Evolutionary conservation across 495 filamentous ascomycete genomes (phyloP).

Genomic region (Neurospora hispaniola): DNA sequence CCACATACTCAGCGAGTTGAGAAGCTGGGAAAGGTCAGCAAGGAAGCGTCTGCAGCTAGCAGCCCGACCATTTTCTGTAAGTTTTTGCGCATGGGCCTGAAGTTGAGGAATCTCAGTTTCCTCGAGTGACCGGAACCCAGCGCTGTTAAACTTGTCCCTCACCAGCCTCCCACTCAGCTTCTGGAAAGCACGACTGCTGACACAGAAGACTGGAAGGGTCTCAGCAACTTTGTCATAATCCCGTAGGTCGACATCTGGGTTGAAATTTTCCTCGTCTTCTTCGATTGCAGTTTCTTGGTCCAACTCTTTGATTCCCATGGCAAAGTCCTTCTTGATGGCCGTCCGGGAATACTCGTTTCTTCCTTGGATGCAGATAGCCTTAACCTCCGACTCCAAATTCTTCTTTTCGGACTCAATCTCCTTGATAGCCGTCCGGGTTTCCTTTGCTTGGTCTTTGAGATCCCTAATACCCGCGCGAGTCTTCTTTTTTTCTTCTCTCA

Average conservation of each 20-base stretch:
- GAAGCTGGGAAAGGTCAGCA: conserved; percentile 40
- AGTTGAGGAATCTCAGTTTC: conserved; percentile 48
- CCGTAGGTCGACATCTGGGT: conserved; percentile 39
- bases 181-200: conserved; percentile 50
- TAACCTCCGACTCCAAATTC: conserved; percentile 19
- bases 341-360: conserved; percentile 47
- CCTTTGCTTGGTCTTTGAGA: conserved; percentile 2
- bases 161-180: conserved; percentile 45
- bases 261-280: conserved; percentile 20
- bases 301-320: conserved; percentile 43
- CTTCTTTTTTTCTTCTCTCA: conserved; percentile 21
- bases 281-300: conserved; percentile 23
- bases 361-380: conserved; percentile 43
- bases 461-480: conserved; percentile 3
- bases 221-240: conserved; percentile 51
- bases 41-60: conserved; percentile 26
- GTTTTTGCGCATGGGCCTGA: conserved; percentile 47
- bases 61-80: conserved; percentile 38
- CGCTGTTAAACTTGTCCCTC: conserved; percentile 24
- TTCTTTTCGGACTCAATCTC: conserved; percentile 17
- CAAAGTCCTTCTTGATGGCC: conserved; percentile 51
- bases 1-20: conserved; percentile 53
- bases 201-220: conserved; percentile 53
- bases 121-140: conserved; percentile 24
- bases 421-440: conserved; percentile 11